These are phyloP conservation scores for Gremmenia infestans DNA, from an alignment of 2,329 filamentous ascomycete genomes.

Conservation along the genomic window DNA sequence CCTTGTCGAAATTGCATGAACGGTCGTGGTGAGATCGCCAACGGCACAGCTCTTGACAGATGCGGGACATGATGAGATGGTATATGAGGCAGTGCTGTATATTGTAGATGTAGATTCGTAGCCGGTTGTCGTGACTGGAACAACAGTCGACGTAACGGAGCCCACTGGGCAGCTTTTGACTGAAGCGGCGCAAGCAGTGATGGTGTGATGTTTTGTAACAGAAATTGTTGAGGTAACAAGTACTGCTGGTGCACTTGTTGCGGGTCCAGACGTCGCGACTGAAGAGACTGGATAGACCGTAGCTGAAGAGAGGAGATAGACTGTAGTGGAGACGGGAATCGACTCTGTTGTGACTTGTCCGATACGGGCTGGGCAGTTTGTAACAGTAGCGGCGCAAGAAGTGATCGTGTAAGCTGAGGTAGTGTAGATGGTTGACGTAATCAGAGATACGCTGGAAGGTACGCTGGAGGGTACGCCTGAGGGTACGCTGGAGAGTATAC, in stretches of 20 bases:
- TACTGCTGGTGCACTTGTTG: slow-evolving; percentile 18
- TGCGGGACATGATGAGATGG: slow-evolving; percentile 21
- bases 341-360: slow-evolving; percentile 30
- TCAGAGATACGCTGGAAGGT: slow-evolving; percentile 18
- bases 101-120: slow-evolving; percentile 37
- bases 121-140: slow-evolving; percentile 10
- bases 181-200: slow-evolving; percentile 24
- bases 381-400: slow-evolving; percentile 20
- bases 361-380: slow-evolving; percentile 11
- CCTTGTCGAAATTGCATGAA: neutral
- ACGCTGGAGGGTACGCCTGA: neutral
- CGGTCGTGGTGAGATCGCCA: slow-evolving; percentile 6
- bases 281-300: neutral
- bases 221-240: slow-evolving; percentile 40
- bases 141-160: slow-evolving; percentile 10
- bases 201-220: slow-evolving; percentile 38
- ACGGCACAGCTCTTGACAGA: slow-evolving; percentile 23
- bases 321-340: slow-evolving; percentile 32
- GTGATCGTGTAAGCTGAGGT: slow-evolving; percentile 23
- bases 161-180: slow-evolving; percentile 23
- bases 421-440: slow-evolving; percentile 30
- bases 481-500: too few relatives aligned
- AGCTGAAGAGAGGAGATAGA: slow-evolving; percentile 30
- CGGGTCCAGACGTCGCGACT: neutral
- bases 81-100: slow-evolving; percentile 41